These are phyloP conservation scores for Kregervanrija pseudodelftensis DNA, from an alignment of 805 yeast species.

Conservation along the genomic window DNA sequence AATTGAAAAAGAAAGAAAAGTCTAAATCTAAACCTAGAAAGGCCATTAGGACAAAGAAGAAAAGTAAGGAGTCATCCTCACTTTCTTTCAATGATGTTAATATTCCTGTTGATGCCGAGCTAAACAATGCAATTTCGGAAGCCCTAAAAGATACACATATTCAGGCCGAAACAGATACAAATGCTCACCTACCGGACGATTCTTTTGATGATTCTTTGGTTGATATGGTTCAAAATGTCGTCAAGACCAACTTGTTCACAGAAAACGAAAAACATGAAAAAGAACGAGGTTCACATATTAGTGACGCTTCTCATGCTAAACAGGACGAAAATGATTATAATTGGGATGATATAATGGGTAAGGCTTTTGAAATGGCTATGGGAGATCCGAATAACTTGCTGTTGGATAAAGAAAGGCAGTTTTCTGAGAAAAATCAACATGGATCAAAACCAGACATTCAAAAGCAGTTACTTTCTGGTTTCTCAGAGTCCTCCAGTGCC, in stretches of 20 bases:
- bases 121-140: constrained; percentile 20
- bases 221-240: constrained; percentile 50
- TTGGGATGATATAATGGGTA: constrained; percentile 66
- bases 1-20: constrained; percentile 1
- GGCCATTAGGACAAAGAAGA: constrained; percentile 3
- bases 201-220: constrained; percentile 44
- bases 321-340: constrained; percentile 10
- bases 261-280: constrained; percentile 6
- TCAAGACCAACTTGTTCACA: constrained; percentile 27
- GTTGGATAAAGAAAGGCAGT: constrained; percentile 16
- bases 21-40: neutral
- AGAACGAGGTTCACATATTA: constrained; percentile 1
- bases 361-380: constrained; percentile 72
- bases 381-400: constrained; percentile 42
- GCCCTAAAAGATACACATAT: constrained; percentile 14
- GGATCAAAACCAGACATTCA: neutral
- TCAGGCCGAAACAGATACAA: neutral
- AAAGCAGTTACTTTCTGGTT: neutral
- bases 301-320: constrained; percentile 16
- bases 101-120: constrained; percentile 9
- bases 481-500: neutral
- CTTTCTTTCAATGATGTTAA: neutral
- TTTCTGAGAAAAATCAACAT: neutral
- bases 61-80: neutral
- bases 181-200: too few species aligned